Evolutionary conservation across 345 rosid species (phyloP), one percentile per base, ranked within the genome.

Genomic region (Linum tenue): DNA sequence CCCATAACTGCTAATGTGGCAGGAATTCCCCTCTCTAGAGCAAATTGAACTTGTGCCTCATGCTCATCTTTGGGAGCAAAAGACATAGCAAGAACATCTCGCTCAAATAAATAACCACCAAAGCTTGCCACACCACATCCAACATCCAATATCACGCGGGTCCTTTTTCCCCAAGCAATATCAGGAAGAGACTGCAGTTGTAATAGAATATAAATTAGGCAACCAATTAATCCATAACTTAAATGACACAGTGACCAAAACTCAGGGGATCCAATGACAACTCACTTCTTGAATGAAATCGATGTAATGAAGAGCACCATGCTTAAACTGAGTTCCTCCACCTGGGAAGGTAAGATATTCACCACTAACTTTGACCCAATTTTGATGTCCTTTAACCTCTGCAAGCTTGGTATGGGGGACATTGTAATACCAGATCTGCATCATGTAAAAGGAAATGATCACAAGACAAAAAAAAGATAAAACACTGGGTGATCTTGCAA

Each of bases 321-420:
- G 60, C 37, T 57, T 57, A 12, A 57, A 57, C 60, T 57, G 60
- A 57, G 60, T 57, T 17, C 60, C 60, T n/a, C 60, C 60, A 7
- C 60, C 60, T 16, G 60, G 60, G 22, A 57, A 57, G 5, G 60
- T 57, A 57, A 57, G 60, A 57, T 57, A 57, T 57, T 57, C 60
- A 9, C 60, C 60, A 3, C 36, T 57, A 12, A 57, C 60, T 57
- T 57, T 57, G 5, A 57, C 60, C 60, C 60, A 57, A 37, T 57
- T 57, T 2, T 57, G 60, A 37, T 57, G 60, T 57, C 60, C 60
- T 37, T 57, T 57, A 5, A 57, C 22, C 60, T 57, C 60, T 10
- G 60, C 60, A 5, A 57, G 60, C 60, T 57, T 57, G 11, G 36
- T 57, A 37, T 17, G 60, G 38, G 60, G 60, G 8, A 57, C 60